Conservation (phyloP, 2,329 filamentous ascomycete genomes). For the Talaromyces pinophilus region DNA sequence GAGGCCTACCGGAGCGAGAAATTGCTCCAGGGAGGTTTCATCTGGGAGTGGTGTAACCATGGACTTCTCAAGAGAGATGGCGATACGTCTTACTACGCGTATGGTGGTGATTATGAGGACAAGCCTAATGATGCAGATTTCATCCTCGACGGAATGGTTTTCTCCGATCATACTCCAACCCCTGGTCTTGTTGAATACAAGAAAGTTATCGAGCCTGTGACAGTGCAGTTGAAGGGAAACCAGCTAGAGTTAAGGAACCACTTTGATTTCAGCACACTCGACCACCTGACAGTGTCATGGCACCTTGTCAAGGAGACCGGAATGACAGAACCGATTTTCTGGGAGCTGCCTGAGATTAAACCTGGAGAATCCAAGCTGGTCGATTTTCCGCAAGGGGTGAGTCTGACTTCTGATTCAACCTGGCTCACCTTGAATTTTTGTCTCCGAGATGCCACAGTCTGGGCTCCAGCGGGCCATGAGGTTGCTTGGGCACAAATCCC, state of each 20-base stretch:
- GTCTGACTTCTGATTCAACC: constrained; percentile 39
- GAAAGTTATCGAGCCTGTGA: constrained; percentile 59
- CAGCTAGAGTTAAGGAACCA: constrained; percentile 40
- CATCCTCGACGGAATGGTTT: constrained; percentile 60
- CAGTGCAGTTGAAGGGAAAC: not conserved
- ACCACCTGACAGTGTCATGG: constrained; percentile 40
- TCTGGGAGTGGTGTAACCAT: constrained; percentile 67
- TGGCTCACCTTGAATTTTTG: constrained; percentile 52
- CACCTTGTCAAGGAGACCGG: constrained; percentile 32
- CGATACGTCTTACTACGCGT: constrained; percentile 54
- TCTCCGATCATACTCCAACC: constrained; percentile 55
- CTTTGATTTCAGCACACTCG: constrained; percentile 52
- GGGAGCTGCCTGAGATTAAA: constrained; percentile 26
- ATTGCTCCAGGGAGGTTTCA: constrained; percentile 65
- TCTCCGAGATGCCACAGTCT: constrained; percentile 48
- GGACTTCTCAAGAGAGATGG: constrained; percentile 42
- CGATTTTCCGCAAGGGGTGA: not conserved
- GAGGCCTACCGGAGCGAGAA: constrained; percentile 62
- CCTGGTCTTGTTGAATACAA: constrained; percentile 60
- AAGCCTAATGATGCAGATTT: constrained; percentile 61
- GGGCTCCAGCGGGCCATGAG: constrained; percentile 57
- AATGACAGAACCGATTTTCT: constrained; percentile 36
- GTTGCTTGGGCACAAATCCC: constrained; percentile 55
- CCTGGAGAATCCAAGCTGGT: constrained; percentile 12
- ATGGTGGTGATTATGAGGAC: constrained; percentile 64